Evolutionary conservation across 768 basidiomycete species (phyloP).

Genomic region (Lactifluus piperatus): DNA sequence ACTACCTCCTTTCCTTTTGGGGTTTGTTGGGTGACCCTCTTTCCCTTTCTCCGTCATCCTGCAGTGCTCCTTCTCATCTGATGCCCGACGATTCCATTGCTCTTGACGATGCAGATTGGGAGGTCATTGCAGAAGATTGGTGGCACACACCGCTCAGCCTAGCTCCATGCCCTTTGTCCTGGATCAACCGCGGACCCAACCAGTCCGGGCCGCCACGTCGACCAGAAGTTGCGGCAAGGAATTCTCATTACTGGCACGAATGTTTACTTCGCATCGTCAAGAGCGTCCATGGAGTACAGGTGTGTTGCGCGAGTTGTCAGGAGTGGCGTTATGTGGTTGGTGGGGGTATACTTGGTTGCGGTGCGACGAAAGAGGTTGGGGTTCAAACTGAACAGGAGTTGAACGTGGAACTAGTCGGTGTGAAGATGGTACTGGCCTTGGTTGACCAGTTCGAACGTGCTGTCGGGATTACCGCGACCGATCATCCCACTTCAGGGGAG

Average conservation of each 20-base stretch:
- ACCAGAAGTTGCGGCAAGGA: slow-evolving; percentile 2
- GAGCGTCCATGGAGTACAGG: background rate
- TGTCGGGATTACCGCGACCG: slow-evolving; percentile 6
- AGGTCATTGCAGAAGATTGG: slow-evolving; percentile 18
- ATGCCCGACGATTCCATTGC: slow-evolving; percentile 12
- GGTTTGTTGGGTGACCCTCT: slow-evolving; percentile 12
- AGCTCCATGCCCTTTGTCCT: slow-evolving; percentile 6
- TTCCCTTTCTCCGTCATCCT: slow-evolving; percentile 15
- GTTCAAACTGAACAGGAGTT: slow-evolving; percentile 4
- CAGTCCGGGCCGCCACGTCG: slow-evolving; percentile 2
- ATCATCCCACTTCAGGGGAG: background rate
- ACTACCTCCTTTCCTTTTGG: slow-evolving; percentile 16
- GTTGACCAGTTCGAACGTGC: slow-evolving; percentile 13
- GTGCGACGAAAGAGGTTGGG: slow-evolving; percentile 1
- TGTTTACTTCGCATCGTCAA: slow-evolving; percentile 4
- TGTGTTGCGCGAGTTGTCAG: slow-evolving; percentile 17
- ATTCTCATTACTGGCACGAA: slow-evolving; percentile 12
- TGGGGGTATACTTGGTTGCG: background rate
- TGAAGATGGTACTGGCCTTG: slow-evolving; percentile 11
- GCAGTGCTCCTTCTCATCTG: slow-evolving; percentile 10
- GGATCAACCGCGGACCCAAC: slow-evolving; percentile 5
- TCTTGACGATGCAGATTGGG: slow-evolving; percentile 19
- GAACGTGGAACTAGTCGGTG: slow-evolving; percentile 12
- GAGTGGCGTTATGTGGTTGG: slow-evolving; percentile 6
- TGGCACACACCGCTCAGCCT: slow-evolving; percentile 18